A percentile compares a stretch with the other conserved stretches of the same genome.
Conservation (phyloP, 176 grass and related monocot genomes). For the Rhynchospora tenuis region DNA sequence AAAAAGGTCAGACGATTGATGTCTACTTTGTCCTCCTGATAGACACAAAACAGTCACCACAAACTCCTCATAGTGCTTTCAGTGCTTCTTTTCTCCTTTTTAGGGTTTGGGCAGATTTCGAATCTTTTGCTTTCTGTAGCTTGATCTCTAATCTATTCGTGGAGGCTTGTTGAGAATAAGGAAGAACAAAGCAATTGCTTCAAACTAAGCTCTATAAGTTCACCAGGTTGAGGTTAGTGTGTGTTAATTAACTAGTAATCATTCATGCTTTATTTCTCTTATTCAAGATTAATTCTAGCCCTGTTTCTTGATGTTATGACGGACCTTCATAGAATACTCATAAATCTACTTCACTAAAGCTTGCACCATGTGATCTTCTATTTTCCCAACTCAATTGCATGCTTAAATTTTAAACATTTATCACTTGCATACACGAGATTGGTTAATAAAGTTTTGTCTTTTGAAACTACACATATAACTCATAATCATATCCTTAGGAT, state of each 20-base stretch:
- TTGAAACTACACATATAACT: background rate
- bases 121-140: constrained; percentile 4
- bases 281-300: background rate
- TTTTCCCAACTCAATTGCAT: background rate
- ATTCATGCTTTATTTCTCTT: background rate
- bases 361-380: background rate
- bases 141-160: constrained; percentile 1
- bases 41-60: constrained; percentile 3
- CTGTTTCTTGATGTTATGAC: background rate
- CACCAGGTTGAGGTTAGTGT: constrained; percentile 6
- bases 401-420: background rate
- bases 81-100: constrained; percentile 8
- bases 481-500: background rate
- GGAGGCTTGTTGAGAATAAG: background rate
- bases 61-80: background rate
- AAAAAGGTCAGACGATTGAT: background rate
- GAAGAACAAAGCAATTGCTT: background rate
- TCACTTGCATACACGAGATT: background rate
- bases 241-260: background rate
- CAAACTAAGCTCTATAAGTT: background rate
- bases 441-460: background rate
- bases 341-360: background rate
- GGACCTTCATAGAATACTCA: background rate
- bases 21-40: background rate
- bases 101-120: constrained; percentile 14